Percentiles rank a stretch among this genome's conserved stretches.
phyloP scores from a whole-genome alignment of 2,329 filamentous ascomycete species.

The Tothia fuscella region DNA sequence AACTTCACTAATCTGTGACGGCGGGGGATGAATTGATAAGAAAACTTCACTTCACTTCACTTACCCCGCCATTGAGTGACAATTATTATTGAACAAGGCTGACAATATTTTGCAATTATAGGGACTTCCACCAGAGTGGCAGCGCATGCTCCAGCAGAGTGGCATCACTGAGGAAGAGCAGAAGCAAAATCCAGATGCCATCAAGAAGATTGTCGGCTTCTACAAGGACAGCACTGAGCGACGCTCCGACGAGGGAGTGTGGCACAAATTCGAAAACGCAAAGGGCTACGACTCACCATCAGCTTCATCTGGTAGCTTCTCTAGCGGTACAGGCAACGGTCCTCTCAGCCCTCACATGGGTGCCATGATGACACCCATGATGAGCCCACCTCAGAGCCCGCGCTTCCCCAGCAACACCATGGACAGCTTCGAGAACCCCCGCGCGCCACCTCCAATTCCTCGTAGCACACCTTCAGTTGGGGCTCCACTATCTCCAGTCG shows the following conservation, averaged over 20 bases:
- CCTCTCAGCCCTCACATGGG: conserved; percentile 24
- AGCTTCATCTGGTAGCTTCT: conserved; percentile 15
- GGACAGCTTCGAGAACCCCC: conserved; percentile 92
- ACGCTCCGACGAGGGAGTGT: conserved; percentile 71
- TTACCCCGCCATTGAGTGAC: neutral
- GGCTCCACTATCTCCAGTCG: conserved; percentile 27
- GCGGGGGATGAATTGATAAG: neutral
- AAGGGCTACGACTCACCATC: conserved; percentile 41
- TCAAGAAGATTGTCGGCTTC: conserved; percentile 90
- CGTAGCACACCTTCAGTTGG: conserved; percentile 24
- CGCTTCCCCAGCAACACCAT: conserved; percentile 67
- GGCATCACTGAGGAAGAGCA: conserved; percentile 94
- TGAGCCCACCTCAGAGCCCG: conserved; percentile 72
- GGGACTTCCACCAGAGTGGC: conserved; percentile 97
- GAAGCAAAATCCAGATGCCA: conserved; percentile 87
- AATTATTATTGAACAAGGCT: neutral
- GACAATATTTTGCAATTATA: conserved; percentile 27
- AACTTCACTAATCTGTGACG: neutral
- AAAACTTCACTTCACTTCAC: neutral
- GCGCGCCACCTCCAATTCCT: conserved; percentile 83
- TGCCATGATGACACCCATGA: conserved; percentile 36
- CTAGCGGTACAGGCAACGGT: conserved; percentile 13
- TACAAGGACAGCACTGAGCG: conserved; percentile 88
- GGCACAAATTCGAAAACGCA: conserved; percentile 93
- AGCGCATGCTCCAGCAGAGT: conserved; percentile 85